phyloP scores from a whole-genome alignment of 2,329 filamentous ascomycete species.

The Orbilia oligospora region DNA sequence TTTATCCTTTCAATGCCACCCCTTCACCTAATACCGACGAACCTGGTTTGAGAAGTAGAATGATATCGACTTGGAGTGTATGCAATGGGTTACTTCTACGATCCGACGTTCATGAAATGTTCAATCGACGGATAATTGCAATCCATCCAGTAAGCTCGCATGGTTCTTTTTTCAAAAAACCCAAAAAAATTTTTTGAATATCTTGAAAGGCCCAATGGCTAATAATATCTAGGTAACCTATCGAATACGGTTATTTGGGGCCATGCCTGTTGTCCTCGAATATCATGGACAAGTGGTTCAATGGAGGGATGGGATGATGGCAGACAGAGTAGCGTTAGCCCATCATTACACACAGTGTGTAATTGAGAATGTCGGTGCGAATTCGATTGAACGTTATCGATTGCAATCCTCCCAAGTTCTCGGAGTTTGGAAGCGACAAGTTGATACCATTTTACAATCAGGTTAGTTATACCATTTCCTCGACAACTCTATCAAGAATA shows the following conservation, averaged over 20 bases:
- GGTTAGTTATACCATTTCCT: too few species aligned
- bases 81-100: slow-evolving; percentile 3
- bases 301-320: not conserved
- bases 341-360: slow-evolving; percentile 20
- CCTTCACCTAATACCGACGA: not conserved
- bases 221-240: too few species aligned
- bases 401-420: not conserved
- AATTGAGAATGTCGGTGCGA: slow-evolving; percentile 1
- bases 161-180: too few species aligned
- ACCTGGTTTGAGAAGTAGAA: not conserved
- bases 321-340: not conserved
- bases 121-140: slow-evolving; percentile 2
- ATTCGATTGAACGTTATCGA: not conserved
- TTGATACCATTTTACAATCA: not conserved
- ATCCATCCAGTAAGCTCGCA: slow-evolving; percentile 6
- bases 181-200: too few species aligned
- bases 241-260: slow-evolving; percentile 9
- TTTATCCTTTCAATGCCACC: slow-evolving; percentile 27
- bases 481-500: too few species aligned
- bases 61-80: not conserved
- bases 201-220: too few species aligned
- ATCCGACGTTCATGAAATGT: slow-evolving; percentile 16
- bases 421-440: not conserved
- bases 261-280: slow-evolving; percentile 9
- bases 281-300: not conserved